Base-by-base conservation (phyloP, 2,329 filamentous ascomycete species). In the Epichloe hybrida region DNA sequence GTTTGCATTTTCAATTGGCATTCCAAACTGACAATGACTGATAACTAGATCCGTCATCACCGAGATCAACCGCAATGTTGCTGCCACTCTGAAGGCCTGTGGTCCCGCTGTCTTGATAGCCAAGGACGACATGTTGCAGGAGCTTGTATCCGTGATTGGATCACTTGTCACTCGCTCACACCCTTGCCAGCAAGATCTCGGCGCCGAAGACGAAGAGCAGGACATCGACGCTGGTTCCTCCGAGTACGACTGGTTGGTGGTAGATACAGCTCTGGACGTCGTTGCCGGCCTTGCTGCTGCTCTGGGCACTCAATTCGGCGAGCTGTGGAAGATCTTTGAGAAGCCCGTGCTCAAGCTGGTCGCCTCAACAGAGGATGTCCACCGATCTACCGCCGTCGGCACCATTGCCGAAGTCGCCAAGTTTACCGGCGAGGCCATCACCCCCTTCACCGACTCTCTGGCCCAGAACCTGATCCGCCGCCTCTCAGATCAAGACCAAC, bases 241-340 rank as follows among this genome's bases (percentile, higher is more conserved):
- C 2, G 93, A 98, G 71, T 95, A 95, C 62, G 93, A 97, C 73
- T 97, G 93, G 93, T 80, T 96, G 17, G 84, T 95, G 48, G 85
- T 97, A 50, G 93, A 98, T 71, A 95, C 89, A 9, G 90, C 88
- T 37, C 79, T 97, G 50, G 93, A 97, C 57, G 88, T 95, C 45
- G 76, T 96, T 48, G 88, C 88, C 48, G 88, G 87, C 38, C 79
- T 97, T 40, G 83, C 90, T 20, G 80, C 81, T 45, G 88, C 88
- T 35, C 81, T 97, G 13, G 93, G 93, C 39, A 67, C 77, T 21
- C 81, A 83, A 58, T 97, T 96, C 61, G 77, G 77, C 51, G 85
- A 95, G 72, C 75, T 96, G 55, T 97, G 89, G 88, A 94, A 95
- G 75, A 83, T 95, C 60, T 95, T 96, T 58, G 87, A 95, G 74